These are phyloP conservation scores for Xylaria longipes DNA, from an alignment of 495 filamentous ascomycete genomes.

Conservation along the genomic window DNA sequence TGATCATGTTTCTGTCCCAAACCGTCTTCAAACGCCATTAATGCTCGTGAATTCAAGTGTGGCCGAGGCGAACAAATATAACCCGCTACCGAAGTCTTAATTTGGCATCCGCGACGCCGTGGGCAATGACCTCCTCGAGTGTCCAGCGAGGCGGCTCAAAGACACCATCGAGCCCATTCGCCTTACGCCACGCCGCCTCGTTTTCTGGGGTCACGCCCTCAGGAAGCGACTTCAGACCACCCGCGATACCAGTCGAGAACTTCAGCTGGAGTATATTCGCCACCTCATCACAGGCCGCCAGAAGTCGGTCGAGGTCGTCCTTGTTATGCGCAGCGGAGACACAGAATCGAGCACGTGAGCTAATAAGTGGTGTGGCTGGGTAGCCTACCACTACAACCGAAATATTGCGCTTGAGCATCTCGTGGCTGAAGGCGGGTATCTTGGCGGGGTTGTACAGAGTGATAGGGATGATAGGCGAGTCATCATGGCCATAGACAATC, in stretches of 20 bases:
- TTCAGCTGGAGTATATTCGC: conserved; percentile 93
- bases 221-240: conserved; percentile 75
- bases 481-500: conserved; percentile 96
- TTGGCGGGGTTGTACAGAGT: conserved; percentile 96
- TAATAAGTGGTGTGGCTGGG: conserved; percentile 94
- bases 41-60: conserved; percentile 32
- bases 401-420: conserved; percentile 97
- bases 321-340: conserved; percentile 96
- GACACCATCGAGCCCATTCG: conserved; percentile 56
- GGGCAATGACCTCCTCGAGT: conserved; percentile 77
- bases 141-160: conserved; percentile 79
- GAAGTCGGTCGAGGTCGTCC: conserved; percentile 91
- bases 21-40: conserved; percentile 36
- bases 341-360: conserved; percentile 93
- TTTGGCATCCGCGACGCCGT: conserved; percentile 82
- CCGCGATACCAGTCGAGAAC: conserved; percentile 92
- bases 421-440: conserved; percentile 96
- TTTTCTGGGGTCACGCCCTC: conserved; percentile 72
- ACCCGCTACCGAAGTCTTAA: conserved; percentile 61
- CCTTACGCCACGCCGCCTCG: conserved; percentile 68
- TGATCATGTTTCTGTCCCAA: conserved; percentile 33
- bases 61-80: conserved; percentile 15
- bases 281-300: conserved; percentile 90
- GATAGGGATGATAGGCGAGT: conserved; percentile 94
- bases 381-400: conserved; percentile 99